Percentiles rank a stretch among this genome's conserved stretches.
phyloP scores from a whole-genome alignment of 139 green algal species.

The Coccomyxa sp. region DNA sequence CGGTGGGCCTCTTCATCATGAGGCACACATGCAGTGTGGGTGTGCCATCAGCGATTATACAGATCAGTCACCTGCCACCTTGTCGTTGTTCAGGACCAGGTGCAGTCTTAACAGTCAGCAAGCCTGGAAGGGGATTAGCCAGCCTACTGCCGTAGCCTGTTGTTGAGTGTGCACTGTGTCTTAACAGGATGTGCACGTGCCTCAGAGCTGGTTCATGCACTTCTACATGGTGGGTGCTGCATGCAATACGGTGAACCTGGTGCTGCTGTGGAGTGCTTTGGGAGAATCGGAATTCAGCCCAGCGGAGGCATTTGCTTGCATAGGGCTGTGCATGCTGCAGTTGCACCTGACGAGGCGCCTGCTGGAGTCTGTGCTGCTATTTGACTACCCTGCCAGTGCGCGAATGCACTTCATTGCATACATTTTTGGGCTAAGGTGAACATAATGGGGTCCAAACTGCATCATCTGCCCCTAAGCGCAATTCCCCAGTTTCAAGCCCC shows the following conservation, averaged over 20 bases:
- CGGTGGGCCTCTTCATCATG: constrained; percentile 13
- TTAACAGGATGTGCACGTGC: constrained; percentile 51
- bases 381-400: constrained; percentile 41
- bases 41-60: neutral
- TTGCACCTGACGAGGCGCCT: constrained; percentile 28
- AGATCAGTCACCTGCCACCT: neutral
- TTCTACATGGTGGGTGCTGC: constrained; percentile 64
- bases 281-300: neutral
- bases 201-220: constrained; percentile 69
- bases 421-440: constrained; percentile 62
- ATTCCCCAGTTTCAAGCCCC: neutral
- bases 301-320: neutral
- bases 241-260: constrained; percentile 13
- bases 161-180: neutral
- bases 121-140: neutral
- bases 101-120: no score
- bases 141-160: neutral
- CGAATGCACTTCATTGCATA: constrained; percentile 81
- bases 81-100: no score
- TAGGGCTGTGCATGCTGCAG: neutral
- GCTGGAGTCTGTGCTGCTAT: constrained; percentile 46
- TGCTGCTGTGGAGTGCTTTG: neutral
- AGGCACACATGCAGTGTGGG: neutral
- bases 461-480: neutral
- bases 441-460: constrained; percentile 1